Evolutionary conservation across 306 rosid species (phyloP), one percentile per base, ranked within the genome.

Genomic region (Vigna trinervia): DNA sequence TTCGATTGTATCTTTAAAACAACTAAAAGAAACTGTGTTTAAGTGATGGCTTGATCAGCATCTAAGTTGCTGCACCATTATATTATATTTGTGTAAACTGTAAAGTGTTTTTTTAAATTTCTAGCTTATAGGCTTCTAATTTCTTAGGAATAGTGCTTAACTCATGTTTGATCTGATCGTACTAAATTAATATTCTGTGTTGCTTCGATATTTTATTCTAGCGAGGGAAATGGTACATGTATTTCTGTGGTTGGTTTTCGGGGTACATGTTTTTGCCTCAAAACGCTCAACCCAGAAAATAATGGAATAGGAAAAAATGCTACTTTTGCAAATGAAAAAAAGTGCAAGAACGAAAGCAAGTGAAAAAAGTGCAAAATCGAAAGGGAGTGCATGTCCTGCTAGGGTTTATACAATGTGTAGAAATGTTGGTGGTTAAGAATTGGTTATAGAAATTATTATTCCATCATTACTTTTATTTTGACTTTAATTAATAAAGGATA

Each of bases 141-240:
- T 69, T 19, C 60, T 79, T n/a, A 56, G 79, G 45, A 22, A 5
- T 20, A 46, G 6, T 2, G 12, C 45, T 74, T 15, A 47, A 11
- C 30, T 14, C 46, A 56, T 50, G 57, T 22, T 45, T 12, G 73
- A 80, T 60, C 11, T 12, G 19, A 15, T 72, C 26, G 39, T 81
- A 23, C 61, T 47, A 34, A n/a, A 69, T 74, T 54, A 38, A 14
- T 32, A 68, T 51, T 68, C 15, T 10, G 74, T 28, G 23, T 20
- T 76, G 57, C 11, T 61, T 20, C 53, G 30, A 75, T 83, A n/a
- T 58, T 14, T 74, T 59, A 52, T 46, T 65, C 46, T 48, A 23
- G 8, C 51, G 65, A 6, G 73, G 51, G 47, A 12, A 32, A 46
- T 53, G 57, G 8, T 52, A 15, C n/a, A 39, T 43, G 12, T 47